Conservation (phyloP, 2,329 filamentous ascomycete species). For the Fusarium hainanense region DNA sequence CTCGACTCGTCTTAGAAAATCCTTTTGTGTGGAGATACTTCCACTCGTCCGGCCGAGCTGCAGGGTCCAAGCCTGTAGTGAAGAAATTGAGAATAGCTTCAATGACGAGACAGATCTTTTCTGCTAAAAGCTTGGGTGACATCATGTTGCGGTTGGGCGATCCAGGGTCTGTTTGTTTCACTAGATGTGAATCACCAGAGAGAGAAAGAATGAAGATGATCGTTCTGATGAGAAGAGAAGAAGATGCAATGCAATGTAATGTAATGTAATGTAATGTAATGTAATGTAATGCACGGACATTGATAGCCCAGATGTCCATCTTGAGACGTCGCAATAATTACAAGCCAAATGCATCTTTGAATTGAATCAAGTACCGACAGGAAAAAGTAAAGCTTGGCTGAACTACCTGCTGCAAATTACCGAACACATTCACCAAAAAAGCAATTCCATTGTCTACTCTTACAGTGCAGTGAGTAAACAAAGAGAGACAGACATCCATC, state of each 20-base stretch:
- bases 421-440: background rate
- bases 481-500: background rate
- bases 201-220: constrained; percentile 13
- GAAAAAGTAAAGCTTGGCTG: background rate
- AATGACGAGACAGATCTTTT: background rate
- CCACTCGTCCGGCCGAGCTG: constrained; percentile 4
- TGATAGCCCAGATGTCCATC: background rate
- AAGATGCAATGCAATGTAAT: background rate
- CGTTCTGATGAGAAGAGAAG: background rate
- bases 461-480: background rate
- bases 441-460: background rate
- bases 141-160: constrained; percentile 31
- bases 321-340: background rate
- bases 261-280: background rate
- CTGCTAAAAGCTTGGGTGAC: constrained; percentile 26
- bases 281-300: background rate
- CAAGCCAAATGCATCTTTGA: background rate
- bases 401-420: background rate
- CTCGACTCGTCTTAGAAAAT: background rate
- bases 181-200: background rate
- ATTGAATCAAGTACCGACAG: background rate
- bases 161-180: constrained; percentile 15
- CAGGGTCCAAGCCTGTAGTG: background rate
- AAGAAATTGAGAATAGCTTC: constrained; percentile 24
- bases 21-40: background rate